Evolutionary conservation across 148 eudicot species (phyloP), one percentile per base, ranked within the genome.

Genomic region (Rhododendron vialii): DNA sequence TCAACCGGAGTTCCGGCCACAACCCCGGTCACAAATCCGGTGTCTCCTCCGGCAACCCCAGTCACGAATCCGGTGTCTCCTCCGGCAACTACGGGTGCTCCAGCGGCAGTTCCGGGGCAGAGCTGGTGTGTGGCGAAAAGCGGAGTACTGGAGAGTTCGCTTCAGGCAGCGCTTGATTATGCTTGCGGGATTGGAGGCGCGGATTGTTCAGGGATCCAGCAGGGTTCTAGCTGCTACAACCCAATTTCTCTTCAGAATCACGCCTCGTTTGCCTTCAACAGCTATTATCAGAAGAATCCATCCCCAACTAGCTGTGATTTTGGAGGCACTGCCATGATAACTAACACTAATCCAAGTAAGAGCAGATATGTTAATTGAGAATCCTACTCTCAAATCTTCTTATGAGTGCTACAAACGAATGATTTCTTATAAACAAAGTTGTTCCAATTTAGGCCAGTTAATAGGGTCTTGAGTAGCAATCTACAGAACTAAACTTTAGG

Each of bases 181-280:
- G 98, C 99, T 0, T 97, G 99, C 88, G 99, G 99, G 79, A 92
- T 87, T 59, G 98, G 95, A 5, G 94, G 92, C 2, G 98, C 94
- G n/a, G 99, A 97, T 88, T 97, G 99, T 78, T 92, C 95, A 3
- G 88, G 89, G 5, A 93, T 97, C 65, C 99, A 97, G 83, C 88
- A 91, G 57, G 96, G 98, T 17, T 93, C 90, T 0, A 90, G 91
- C 88, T 97, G 99, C 87, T 97, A 90, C 80, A 90, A 91, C 87
- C 99, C 99, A 4, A 87, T 83, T 75, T 91, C 93, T 43, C 90
- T 97, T 38, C 88, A 91, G 67, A 91, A 90, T 80, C 99, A 97
- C 83, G 98, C 99, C 24, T 97, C 99, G 2, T 93, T 86, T 83
- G 99, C 99, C 6, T 97, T 97, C 65, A 97, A 97, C 82, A 93